Base-by-base conservation (phyloP, 2,329 filamentous ascomycete genomes). In the Aspergillus bombycis region DNA sequence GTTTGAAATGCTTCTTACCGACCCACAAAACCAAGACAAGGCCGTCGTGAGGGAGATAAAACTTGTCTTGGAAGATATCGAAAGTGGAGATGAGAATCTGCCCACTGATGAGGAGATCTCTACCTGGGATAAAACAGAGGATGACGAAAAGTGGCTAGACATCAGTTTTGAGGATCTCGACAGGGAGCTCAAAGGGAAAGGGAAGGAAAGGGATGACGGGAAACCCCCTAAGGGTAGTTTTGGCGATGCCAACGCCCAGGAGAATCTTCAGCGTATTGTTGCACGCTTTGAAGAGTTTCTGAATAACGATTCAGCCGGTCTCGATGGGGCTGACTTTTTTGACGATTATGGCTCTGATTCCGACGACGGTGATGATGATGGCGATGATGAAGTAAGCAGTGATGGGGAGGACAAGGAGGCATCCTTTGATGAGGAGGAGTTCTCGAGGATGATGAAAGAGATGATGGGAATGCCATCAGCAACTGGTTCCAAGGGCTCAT, bases 101-200 rank as follows among this genome's bases (percentile, higher is more conserved):
- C 94, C 95, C 0, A 87, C 83, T 0, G 85, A 96, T 69, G 78
- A 82, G 0, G 91, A 94, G n/a, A 92, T 98, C 11, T 77, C 78
- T 2, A 68, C 66, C 0, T 98, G 95, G 94, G 82, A 84, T 3
- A 78, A 82, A 34, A 84, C 81, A n/a, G 87, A 94, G 57, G 94
- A 98, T 65, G 88, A 93, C 70, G 95, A 98, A 71, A 85, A 86
- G 26, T 99, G 95, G 95, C 83, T 99, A 67, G 89, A 98, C 70
- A 96, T 99, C 62, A 89, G 94, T 73, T 97, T 93, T 69, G 86
- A 90, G 21, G 93, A 97, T 66, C 93, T 99, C 61, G 94, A 97
- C 71, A 84, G 85, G 32, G 93, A 97, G 74, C 80, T 99, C 2
- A 81, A 83, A 60, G 86, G 86, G 1, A 82, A 85, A 34, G 84